A percentile compares a stretch with the other conserved stretches of the same genome.
phyloP scores from a whole-genome alignment of 2,329 filamentous ascomycete species.

The Colletotrichum lini region DNA sequence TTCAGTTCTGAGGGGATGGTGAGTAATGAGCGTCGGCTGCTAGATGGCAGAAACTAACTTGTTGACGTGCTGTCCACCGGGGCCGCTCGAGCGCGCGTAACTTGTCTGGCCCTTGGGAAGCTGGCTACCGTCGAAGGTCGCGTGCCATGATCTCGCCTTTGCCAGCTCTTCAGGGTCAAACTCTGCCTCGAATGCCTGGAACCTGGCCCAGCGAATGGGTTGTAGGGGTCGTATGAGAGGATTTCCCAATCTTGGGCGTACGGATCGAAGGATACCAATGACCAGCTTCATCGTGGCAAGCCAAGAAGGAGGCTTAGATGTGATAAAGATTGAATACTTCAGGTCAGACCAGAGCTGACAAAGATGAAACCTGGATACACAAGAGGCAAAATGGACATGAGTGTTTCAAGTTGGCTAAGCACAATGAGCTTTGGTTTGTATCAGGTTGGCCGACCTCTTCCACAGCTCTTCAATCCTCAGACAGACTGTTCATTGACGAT shows the following conservation, averaged over 20 bases:
- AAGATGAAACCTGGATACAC: not conserved
- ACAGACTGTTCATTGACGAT: constrained; percentile 3
- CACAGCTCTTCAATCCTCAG: not conserved
- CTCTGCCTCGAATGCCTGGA: constrained; percentile 63
- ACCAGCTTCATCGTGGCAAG: constrained; percentile 15
- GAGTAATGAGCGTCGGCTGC: not conserved
- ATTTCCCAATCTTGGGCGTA: constrained; percentile 3
- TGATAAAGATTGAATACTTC: not conserved
- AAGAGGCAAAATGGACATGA: not conserved
- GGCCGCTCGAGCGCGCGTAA: constrained; percentile 72
- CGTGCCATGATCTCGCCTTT: constrained; percentile 67
- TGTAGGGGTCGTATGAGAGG: constrained; percentile 18
- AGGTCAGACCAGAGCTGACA: no score
- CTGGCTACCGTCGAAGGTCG: constrained; percentile 57
- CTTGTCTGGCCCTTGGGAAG: constrained; percentile 67
- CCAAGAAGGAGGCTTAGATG: no score
- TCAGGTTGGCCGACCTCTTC: not conserved
- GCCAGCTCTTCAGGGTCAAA: constrained; percentile 66
- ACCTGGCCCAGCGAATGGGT: constrained; percentile 47
- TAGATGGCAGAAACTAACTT: constrained; percentile 60
- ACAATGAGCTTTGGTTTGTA: not conserved
- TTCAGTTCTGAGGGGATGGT: constrained; percentile 64
- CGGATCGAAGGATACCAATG: not conserved
- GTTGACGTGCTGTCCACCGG: constrained; percentile 74
- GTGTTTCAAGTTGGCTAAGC: not conserved